A percentile compares a stretch with the other conserved stretches of the same genome.
These are phyloP conservation scores for Sordariomycetes sp. DNA, from an alignment of 2,329 filamentous ascomycete species.

Conservation along the genomic window DNA sequence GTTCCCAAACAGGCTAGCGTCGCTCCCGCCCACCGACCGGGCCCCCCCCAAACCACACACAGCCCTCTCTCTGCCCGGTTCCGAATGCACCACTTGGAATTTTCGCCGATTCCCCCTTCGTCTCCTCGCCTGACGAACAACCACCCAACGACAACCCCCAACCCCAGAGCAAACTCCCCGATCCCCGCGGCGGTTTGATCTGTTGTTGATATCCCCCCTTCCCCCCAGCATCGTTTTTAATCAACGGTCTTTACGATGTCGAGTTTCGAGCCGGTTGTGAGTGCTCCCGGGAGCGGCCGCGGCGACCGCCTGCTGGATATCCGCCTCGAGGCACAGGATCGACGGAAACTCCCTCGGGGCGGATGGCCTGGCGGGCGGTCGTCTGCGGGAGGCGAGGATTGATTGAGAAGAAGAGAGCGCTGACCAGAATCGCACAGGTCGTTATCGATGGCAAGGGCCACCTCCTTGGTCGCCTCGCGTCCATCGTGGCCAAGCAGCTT, in stretches of 20 bases:
- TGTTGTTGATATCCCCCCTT: neutral
- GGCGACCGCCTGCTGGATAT: neutral
- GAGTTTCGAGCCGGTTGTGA: slow-evolving; percentile 59
- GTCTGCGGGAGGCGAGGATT: neutral
- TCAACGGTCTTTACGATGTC: slow-evolving; percentile 37
- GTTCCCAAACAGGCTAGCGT: neutral
- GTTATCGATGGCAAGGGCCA: slow-evolving; percentile 99
- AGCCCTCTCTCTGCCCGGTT: neutral
- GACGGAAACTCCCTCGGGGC: neutral
- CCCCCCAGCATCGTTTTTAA: neutral
- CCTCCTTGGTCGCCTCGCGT: slow-evolving; percentile 96
- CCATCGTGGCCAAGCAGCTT: slow-evolving; percentile 97
- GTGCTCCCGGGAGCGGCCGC: slow-evolving; percentile 18
- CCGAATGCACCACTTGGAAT: slow-evolving; percentile 4
- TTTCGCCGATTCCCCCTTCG: slow-evolving; percentile 24
- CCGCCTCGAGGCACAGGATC: neutral
- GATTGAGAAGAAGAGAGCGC: neutral
- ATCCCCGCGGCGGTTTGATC: neutral
- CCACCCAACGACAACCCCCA: slow-evolving; percentile 25
- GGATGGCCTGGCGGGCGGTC: neutral
- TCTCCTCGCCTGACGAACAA: slow-evolving; percentile 10
- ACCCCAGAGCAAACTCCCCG: slow-evolving; percentile 16
- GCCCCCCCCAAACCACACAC: neutral
- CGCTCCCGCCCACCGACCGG: neutral
- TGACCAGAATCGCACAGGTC: slow-evolving; percentile 43